A percentile compares a stretch with the other conserved stretches of the same genome.
Evolutionary conservation across 2,329 filamentous ascomycete species (phyloP).

Genomic region (Akanthomyces lecanii): DNA sequence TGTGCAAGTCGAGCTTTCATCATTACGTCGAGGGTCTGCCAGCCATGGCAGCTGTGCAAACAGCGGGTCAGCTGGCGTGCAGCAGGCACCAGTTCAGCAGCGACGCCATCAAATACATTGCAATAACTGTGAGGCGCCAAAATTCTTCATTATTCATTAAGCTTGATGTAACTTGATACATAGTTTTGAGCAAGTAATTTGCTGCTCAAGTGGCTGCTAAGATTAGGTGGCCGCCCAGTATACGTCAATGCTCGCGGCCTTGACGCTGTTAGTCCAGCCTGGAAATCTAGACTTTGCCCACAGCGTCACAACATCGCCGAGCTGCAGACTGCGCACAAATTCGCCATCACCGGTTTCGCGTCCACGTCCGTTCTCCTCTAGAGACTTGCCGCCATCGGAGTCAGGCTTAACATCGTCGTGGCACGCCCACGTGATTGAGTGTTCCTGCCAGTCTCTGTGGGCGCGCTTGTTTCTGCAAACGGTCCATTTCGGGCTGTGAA

Average conservation of each 20-base stretch:
- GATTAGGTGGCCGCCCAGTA: slow-evolving; percentile 48
- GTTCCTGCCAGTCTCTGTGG: slow-evolving; percentile 29
- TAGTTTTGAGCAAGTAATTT: not conserved
- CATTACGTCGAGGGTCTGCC: not conserved
- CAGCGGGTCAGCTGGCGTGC: slow-evolving; percentile 1
- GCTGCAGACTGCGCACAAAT: slow-evolving; percentile 51
- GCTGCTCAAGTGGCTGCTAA: slow-evolving; percentile 42
- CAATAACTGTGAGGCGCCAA: not conserved
- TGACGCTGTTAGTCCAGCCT: slow-evolving; percentile 50
- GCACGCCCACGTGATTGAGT: slow-evolving; percentile 52
- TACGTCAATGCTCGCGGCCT: slow-evolving; percentile 49
- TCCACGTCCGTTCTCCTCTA: slow-evolving; percentile 46
- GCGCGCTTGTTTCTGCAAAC: slow-evolving; percentile 48
- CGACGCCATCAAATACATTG: not conserved
- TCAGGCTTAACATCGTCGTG: slow-evolving; percentile 44
- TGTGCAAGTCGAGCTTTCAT: not conserved
- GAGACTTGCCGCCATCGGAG: slow-evolving; percentile 34
- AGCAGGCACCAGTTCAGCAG: not conserved
- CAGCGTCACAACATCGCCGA: slow-evolving; percentile 59
- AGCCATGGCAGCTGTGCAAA: not conserved
- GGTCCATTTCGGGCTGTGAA: slow-evolving; percentile 32
- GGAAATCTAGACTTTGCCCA: slow-evolving; percentile 57
- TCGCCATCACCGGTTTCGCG: slow-evolving; percentile 46
- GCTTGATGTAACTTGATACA: not conserved
- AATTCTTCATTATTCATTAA: slow-evolving; percentile 2